These are phyloP conservation scores for Neodidymelliopsis sp. DNA, from an alignment of 2,329 filamentous ascomycete genomes.

Conservation along the genomic window DNA sequence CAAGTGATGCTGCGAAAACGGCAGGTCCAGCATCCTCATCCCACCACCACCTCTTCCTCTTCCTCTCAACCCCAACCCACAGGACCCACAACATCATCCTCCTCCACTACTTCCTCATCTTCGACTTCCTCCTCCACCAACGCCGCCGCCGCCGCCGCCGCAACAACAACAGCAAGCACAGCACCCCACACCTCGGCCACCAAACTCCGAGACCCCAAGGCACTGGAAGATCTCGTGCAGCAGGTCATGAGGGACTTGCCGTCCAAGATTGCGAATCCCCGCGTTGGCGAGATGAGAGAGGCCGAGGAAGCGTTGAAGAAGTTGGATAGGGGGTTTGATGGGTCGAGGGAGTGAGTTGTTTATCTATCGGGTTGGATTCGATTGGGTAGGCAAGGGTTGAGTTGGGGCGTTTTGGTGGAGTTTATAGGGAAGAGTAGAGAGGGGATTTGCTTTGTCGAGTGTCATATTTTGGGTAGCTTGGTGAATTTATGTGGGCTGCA, in stretches of 20 bases:
- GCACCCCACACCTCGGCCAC: neutral
- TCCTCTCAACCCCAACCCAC: neutral
- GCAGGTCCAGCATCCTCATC: conserved; percentile 24
- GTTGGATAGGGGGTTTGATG: conserved; percentile 52
- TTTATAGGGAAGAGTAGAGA: too few species aligned
- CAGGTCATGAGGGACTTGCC: conserved; percentile 57
- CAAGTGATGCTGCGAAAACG: conserved; percentile 57
- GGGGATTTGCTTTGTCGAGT: too few species aligned
- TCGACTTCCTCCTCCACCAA: conserved; percentile 13
- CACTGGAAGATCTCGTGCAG: conserved; percentile 54
- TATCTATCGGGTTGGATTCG: neutral
- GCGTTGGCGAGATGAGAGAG: conserved; percentile 48
- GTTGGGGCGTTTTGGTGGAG: too few species aligned
- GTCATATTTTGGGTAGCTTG: too few species aligned
- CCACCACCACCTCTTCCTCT: neutral
- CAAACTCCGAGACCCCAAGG: conserved; percentile 49
- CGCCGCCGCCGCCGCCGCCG: neutral
- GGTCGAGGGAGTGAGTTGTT: conserved; percentile 5
- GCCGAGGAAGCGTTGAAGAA: conserved; percentile 54
- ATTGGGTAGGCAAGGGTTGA: neutral
- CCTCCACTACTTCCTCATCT: conserved; percentile 9
- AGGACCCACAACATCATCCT: neutral
- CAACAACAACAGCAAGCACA: neutral
- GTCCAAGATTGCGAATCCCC: conserved; percentile 37
- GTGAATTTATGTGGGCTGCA: too few species aligned